These are phyloP conservation scores for Cyberlindnera mississippiensis DNA, from an alignment of 805 yeast genomes.

Conservation along the genomic window DNA sequence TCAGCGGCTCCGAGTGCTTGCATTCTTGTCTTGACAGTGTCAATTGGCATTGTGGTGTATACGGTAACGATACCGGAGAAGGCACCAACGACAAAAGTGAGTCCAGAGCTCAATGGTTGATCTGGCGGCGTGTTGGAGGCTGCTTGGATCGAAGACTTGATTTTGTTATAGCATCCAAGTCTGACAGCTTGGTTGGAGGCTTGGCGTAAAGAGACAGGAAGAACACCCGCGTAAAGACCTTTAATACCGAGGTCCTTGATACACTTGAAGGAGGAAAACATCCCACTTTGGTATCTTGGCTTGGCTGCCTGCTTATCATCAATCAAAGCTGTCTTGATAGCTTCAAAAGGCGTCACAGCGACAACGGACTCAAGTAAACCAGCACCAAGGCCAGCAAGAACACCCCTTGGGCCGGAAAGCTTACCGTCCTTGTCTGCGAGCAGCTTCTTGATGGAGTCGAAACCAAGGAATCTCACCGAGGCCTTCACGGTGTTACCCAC, in stretches of 20 bases:
- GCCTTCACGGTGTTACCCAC: slow-evolving; percentile 96
- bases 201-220: slow-evolving; percentile 93
- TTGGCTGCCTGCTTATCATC: slow-evolving; percentile 79
- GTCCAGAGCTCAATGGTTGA: slow-evolving; percentile 69
- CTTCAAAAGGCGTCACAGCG: slow-evolving; percentile 96
- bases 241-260: slow-evolving; percentile 73
- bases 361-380: slow-evolving; percentile 87
- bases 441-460: slow-evolving; percentile 76
- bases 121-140: slow-evolving; percentile 61
- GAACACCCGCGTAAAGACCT: slow-evolving; percentile 83
- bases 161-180: slow-evolving; percentile 86
- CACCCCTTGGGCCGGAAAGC: slow-evolving; percentile 86
- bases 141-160: slow-evolving; percentile 74
- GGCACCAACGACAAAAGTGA: slow-evolving; percentile 88
- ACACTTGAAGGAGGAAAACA: slow-evolving; percentile 56
- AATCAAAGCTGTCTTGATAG: slow-evolving; percentile 91
- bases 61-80: slow-evolving; percentile 88
- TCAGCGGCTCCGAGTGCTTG: slow-evolving; percentile 80
- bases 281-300: slow-evolving; percentile 69
- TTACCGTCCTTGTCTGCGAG: slow-evolving; percentile 83
- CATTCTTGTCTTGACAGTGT: slow-evolving; percentile 95
- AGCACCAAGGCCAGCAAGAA: slow-evolving; percentile 96
- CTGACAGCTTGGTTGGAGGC: slow-evolving; percentile 95
- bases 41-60: slow-evolving; percentile 92
- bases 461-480: slow-evolving; percentile 90